Conservation (phyloP, 2,329 filamentous ascomycete species). For the Scorias spongiosa region DNA sequence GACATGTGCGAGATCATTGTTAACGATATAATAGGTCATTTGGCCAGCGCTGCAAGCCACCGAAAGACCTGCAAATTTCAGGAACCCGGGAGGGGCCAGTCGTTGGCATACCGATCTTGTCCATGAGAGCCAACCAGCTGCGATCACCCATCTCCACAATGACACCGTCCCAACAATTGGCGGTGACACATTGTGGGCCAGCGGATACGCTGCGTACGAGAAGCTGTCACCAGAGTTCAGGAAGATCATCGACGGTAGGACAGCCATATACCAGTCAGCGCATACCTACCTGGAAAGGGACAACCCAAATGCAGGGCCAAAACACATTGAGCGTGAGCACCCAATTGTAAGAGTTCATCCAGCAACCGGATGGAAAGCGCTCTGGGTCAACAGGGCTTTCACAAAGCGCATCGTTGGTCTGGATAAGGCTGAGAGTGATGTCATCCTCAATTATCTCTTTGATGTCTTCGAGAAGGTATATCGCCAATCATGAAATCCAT, state of each 20-base stretch:
- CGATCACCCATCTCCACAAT: slow-evolving; percentile 23
- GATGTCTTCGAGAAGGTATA: slow-evolving; percentile 46
- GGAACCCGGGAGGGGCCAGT: slow-evolving; percentile 51
- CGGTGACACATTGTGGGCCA: slow-evolving; percentile 60
- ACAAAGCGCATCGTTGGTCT: slow-evolving; percentile 54
- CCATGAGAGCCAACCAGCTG: slow-evolving; percentile 55
- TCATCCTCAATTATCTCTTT: slow-evolving; percentile 51
- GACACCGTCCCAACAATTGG: slow-evolving; percentile 45
- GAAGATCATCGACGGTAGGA: slow-evolving; percentile 51
- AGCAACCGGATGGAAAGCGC: slow-evolving; percentile 57
- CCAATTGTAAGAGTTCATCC: slow-evolving; percentile 57
- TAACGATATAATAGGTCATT: slow-evolving; percentile 29
- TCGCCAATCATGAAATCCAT: background rate
- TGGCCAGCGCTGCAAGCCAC: slow-evolving; percentile 55
- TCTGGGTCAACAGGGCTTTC: slow-evolving; percentile 58
- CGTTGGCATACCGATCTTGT: slow-evolving; percentile 57
- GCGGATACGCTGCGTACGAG: slow-evolving; percentile 56
- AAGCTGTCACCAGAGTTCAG: slow-evolving; percentile 58
- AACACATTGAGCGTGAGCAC: slow-evolving; percentile 51
- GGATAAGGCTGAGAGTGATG: slow-evolving; percentile 52
- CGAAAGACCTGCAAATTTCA: slow-evolving; percentile 46
- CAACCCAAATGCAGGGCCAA: slow-evolving; percentile 44
- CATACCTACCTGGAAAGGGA: slow-evolving; percentile 53
- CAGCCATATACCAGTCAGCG: slow-evolving; percentile 50
- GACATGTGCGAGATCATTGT: too few relatives aligned